Percentiles rank a stretch among this genome's conserved stretches.
Conservation (phyloP, 2,329 filamentous ascomycete genomes). For the Fusarium secorum region DNA sequence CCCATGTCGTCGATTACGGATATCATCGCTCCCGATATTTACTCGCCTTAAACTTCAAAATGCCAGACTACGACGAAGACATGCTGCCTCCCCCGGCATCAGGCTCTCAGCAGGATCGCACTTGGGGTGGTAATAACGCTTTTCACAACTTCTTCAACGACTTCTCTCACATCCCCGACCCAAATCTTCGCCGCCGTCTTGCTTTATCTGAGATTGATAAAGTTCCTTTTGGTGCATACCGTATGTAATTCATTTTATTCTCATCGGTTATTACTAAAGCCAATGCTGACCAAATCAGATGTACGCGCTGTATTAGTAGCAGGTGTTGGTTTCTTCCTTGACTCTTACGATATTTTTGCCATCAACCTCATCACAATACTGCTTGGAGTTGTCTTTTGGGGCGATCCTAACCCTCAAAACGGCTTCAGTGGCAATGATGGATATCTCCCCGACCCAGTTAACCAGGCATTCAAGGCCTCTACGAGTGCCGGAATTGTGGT, state of each 20-base stretch:
- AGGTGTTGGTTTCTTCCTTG: constrained; percentile 84
- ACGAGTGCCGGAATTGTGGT: constrained; percentile 82
- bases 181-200: constrained; percentile 77
- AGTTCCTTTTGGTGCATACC: constrained; percentile 78
- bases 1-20: constrained; percentile 42
- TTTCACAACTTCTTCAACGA: constrained; percentile 81
- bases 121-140: constrained; percentile 70
- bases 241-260: constrained; percentile 42
- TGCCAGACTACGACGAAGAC: constrained; percentile 47
- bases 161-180: constrained; percentile 70
- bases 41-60: constrained; percentile 39
- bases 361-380: constrained; percentile 77
- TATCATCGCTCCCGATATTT: constrained; percentile 34
- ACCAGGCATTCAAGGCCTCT: constrained; percentile 81
- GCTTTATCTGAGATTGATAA: constrained; percentile 83
- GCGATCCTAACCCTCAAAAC: constrained; percentile 52
- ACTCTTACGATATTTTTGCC: constrained; percentile 83
- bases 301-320: constrained; percentile 77
- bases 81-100: constrained; percentile 53
- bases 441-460: constrained; percentile 68
- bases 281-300: constrained; percentile 50
- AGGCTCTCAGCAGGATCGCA: constrained; percentile 50
- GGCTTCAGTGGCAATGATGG: constrained; percentile 63
- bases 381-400: constrained; percentile 80
- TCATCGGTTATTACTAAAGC: background rate